phyloP scores from a whole-genome alignment of 2,329 filamentous ascomycete species.

The Fusarium caatingaense region DNA sequence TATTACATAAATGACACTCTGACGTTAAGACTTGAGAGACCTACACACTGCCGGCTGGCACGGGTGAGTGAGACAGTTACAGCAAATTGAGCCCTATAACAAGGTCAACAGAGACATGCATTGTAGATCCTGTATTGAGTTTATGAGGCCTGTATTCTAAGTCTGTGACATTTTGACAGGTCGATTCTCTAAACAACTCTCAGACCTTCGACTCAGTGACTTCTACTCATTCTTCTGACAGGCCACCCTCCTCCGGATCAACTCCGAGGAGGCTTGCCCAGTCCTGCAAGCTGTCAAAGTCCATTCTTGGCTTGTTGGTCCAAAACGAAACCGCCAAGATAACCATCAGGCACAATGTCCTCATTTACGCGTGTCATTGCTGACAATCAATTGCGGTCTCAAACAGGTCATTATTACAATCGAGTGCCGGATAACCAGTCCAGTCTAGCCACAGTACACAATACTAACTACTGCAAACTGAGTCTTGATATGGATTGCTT shows the following conservation, averaged over 20 bases:
- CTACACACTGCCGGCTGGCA: background rate
- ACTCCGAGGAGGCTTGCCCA: constrained; percentile 26
- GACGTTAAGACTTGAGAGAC: background rate
- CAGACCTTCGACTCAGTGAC: background rate
- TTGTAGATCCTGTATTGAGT: constrained; percentile 22
- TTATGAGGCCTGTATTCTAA: background rate
- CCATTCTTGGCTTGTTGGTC: constrained; percentile 22
- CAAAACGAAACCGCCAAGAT: constrained; percentile 16
- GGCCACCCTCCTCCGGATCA: constrained; percentile 15
- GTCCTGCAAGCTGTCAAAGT: constrained; percentile 9
- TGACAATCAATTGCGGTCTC: constrained; percentile 1
- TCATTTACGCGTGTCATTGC: constrained; percentile 15
- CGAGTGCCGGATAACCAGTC: constrained; percentile 2
- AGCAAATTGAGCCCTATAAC: background rate
- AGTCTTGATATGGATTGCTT: background rate
- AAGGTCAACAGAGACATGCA: constrained; percentile 29
- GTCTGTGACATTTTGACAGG: background rate
- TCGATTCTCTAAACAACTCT: background rate
- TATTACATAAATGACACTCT: background rate
- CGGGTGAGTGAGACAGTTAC: background rate
- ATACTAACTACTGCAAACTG: background rate
- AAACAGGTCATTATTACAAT: background rate
- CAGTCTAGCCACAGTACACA: background rate
- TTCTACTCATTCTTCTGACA: constrained; percentile 13
- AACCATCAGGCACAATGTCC: constrained; percentile 9